Percentiles rank a stretch among this genome's conserved stretches.
Conservation (phyloP, 176 grass and related monocot species). For the Areca catechu region DNA sequence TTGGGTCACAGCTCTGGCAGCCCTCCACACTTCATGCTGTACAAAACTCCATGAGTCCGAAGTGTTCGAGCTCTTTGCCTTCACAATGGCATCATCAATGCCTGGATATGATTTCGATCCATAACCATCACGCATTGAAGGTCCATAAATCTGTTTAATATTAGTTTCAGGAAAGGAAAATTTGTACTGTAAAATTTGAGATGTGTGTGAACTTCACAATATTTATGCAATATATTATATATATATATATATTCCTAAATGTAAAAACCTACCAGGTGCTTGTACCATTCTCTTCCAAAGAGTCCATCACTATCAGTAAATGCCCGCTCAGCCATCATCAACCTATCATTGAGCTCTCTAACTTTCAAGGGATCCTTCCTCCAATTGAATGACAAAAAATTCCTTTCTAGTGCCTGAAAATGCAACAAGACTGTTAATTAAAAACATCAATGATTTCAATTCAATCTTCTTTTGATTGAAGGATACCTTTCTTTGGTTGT, state of each 20-base stretch:
- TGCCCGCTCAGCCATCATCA: constrained; percentile 79
- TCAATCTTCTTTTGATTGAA: not conserved
- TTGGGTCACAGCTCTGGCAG: constrained; percentile 51
- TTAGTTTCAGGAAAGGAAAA: no score
- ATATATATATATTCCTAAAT: not conserved
- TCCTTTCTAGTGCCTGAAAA: constrained; percentile 38
- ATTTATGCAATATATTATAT: not conserved
- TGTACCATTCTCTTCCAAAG: constrained; percentile 47
- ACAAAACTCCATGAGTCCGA: constrained; percentile 45
- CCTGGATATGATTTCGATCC: constrained; percentile 49
- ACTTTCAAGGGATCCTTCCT: constrained; percentile 50
- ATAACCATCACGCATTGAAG: constrained; percentile 53
- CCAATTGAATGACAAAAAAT: constrained; percentile 27
- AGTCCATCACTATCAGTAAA: constrained; percentile 69
- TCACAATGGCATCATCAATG: constrained; percentile 45
- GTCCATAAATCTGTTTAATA: constrained; percentile 44
- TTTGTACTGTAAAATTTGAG: no score
- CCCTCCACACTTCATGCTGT: constrained; percentile 76
- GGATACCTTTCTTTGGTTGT: constrained; percentile 53
- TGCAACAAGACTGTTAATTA: not conserved
- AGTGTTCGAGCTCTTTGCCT: constrained; percentile 48
- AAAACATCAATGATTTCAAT: not conserved
- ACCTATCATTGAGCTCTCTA: constrained; percentile 53
- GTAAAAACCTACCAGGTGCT: constrained; percentile 62
- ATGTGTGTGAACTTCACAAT: not conserved